These are phyloP conservation scores for Phytophthora citricola DNA, from an alignment of 352 stramenopile genomes.

Conservation along the genomic window DNA sequence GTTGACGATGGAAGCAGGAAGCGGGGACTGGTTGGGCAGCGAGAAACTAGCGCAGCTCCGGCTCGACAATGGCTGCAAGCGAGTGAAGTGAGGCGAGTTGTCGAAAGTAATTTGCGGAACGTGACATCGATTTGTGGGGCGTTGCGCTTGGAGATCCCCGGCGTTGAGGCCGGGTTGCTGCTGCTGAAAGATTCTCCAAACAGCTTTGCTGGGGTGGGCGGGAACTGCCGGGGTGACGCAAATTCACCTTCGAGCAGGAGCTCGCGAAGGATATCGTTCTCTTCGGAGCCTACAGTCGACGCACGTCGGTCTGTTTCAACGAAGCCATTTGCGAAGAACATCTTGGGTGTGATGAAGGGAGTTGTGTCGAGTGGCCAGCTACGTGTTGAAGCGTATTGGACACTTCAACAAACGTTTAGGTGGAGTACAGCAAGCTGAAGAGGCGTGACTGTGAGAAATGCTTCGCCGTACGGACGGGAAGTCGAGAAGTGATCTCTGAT, in stretches of 20 bases:
- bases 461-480: slow-evolving; percentile 42
- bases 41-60: slow-evolving; percentile 50
- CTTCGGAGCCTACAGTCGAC: slow-evolving; percentile 46
- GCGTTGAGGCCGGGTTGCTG: slow-evolving; percentile 21
- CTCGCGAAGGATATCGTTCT: slow-evolving; percentile 81
- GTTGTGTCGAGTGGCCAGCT: slow-evolving; percentile 30
- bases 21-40: slow-evolving; percentile 42
- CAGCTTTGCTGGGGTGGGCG: slow-evolving; percentile 55
- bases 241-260: slow-evolving; percentile 77
- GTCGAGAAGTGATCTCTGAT: slow-evolving; percentile 47
- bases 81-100: slow-evolving; percentile 59
- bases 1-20: slow-evolving; percentile 67
- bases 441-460: slow-evolving; percentile 41
- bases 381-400: slow-evolving; percentile 36
- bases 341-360: slow-evolving; percentile 27
- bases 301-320: slow-evolving; percentile 67
- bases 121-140: slow-evolving; percentile 69
- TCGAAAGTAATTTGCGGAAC: slow-evolving; percentile 79
- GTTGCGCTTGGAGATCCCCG: slow-evolving; percentile 47
- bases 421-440: slow-evolving; percentile 43
- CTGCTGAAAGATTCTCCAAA: slow-evolving; percentile 25
- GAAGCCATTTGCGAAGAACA: slow-evolving; percentile 82
- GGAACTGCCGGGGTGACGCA: slow-evolving; percentile 61
- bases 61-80: slow-evolving; percentile 66
- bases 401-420: slow-evolving; percentile 46